Evolutionary conservation across 768 basidiomycete species (phyloP).

Genomic region (Rhodocollybia butyracea): DNA sequence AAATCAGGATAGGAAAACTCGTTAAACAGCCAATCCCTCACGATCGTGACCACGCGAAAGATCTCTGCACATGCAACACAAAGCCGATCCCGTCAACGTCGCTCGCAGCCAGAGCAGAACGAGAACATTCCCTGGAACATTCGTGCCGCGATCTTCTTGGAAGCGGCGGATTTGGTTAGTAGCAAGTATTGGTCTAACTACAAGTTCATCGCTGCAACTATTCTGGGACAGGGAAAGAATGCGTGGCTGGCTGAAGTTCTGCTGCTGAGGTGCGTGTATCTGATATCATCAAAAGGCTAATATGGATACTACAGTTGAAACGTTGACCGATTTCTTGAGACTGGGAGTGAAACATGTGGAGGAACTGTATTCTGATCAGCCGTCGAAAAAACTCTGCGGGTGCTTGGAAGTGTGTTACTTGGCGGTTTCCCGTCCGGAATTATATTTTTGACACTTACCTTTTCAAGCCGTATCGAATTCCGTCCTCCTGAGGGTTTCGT

Average conservation of each 20-base stretch:
- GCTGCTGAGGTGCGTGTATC: slow-evolving; percentile 79
- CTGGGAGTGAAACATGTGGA: slow-evolving; percentile 97
- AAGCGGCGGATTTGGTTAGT: slow-evolving; percentile 93
- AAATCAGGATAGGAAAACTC: too few relatives aligned
- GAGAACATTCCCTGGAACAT: slow-evolving; percentile 95
- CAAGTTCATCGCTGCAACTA: slow-evolving; percentile 92
- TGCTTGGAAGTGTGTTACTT: slow-evolving; percentile 83
- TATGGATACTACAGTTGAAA: too few relatives aligned
- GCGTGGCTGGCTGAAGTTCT: slow-evolving; percentile 98
- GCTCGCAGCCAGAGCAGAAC: slow-evolving; percentile 88
- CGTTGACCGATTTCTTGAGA: slow-evolving; percentile 91
- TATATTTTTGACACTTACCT: not conserved
- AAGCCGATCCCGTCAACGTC: slow-evolving; percentile 78
- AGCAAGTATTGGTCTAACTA: slow-evolving; percentile 98
- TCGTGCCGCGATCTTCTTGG: slow-evolving; percentile 95
- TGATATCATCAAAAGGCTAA: too few relatives aligned
- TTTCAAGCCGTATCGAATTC: slow-evolving; percentile 84
- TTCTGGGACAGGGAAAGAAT: slow-evolving; percentile 99
- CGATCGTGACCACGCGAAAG: too few relatives aligned
- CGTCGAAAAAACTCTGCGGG: slow-evolving; percentile 81
- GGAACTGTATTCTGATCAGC: slow-evolving; percentile 91
- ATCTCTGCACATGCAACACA: slow-evolving; percentile 85
- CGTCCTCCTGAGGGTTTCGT: slow-evolving; percentile 98
- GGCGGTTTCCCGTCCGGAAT: not conserved
- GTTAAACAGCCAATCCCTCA: slow-evolving; percentile 83